Percentiles rank a stretch among this genome's conserved stretches.
These are phyloP conservation scores for Lophiotrema nucula DNA, from an alignment of 495 filamentous ascomycete species.

Conservation along the genomic window DNA sequence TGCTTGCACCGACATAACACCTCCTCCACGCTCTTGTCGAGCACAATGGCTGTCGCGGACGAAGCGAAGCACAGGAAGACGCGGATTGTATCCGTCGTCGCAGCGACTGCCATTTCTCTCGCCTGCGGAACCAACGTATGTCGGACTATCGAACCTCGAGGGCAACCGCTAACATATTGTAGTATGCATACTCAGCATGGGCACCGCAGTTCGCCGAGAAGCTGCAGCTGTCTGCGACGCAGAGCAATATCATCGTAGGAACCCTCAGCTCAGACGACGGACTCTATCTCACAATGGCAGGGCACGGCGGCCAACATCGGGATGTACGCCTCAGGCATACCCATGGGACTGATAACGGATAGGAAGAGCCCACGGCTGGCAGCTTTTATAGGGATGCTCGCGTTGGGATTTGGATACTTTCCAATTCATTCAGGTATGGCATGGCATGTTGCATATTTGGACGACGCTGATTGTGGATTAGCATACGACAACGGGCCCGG, in stretches of 20 bases:
- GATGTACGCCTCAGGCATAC: slow-evolving; percentile 91
- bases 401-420: slow-evolving; percentile 75
- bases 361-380: slow-evolving; percentile 74
- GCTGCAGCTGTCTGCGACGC: slow-evolving; percentile 81
- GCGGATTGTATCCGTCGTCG: slow-evolving; percentile 74
- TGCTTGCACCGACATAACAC: slow-evolving; percentile 9
- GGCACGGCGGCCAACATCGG: slow-evolving; percentile 90
- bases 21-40: neutral
- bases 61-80: slow-evolving; percentile 48
- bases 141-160: neutral
- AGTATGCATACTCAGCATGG: slow-evolving; percentile 99
- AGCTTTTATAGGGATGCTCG: slow-evolving; percentile 68
- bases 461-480: too few relatives aligned
- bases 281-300: slow-evolving; percentile 39
- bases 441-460: too few relatives aligned
- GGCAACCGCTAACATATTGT: slow-evolving; percentile 6
- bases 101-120: slow-evolving; percentile 80
- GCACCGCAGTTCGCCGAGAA: slow-evolving; percentile 88
- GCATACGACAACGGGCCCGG: slow-evolving; percentile 56
- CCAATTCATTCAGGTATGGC: slow-evolving; percentile 64
- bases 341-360: slow-evolving; percentile 85
- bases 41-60: slow-evolving; percentile 5
- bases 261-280: slow-evolving; percentile 9
- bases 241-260: slow-evolving; percentile 83
- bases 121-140: slow-evolving; percentile 91